These are phyloP conservation scores for Daldinia caldariorum DNA, from an alignment of 495 filamentous ascomycete genomes.

Conservation along the genomic window DNA sequence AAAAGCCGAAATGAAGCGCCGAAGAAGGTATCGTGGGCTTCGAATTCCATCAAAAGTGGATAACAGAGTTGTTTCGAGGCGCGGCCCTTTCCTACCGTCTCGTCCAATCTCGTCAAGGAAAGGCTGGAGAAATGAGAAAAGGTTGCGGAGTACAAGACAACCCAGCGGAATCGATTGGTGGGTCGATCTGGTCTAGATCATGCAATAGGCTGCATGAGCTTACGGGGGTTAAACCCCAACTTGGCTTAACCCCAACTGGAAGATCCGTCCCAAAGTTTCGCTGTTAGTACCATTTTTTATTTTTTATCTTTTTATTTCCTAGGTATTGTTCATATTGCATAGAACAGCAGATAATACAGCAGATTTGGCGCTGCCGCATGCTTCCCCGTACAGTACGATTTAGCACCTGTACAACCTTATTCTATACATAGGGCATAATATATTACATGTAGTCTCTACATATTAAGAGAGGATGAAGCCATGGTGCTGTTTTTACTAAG, in stretches of 20 bases:
- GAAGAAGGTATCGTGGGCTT: slow-evolving; percentile 4
- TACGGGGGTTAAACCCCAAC: slow-evolving; percentile 40
- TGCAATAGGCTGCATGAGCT: slow-evolving; percentile 35
- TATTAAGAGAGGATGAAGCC: not conserved
- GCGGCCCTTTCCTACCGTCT: not conserved
- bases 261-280: slow-evolving; percentile 32
- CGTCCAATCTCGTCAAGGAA: not conserved
- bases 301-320: not conserved
- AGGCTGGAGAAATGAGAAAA: slow-evolving; percentile 3
- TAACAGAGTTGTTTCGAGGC: not conserved
- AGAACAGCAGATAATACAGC: not conserved
- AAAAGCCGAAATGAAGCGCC: not conserved
- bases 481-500: not conserved
- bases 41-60: not conserved
- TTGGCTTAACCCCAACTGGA: slow-evolving; percentile 37
- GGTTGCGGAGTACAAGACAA: slow-evolving; percentile 4
- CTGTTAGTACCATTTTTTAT: slow-evolving; percentile 9
- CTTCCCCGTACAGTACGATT: slow-evolving; percentile 10
- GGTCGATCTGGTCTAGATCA: slow-evolving; percentile 39
- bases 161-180: slow-evolving; percentile 25
- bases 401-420: slow-evolving; percentile 6
- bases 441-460: not conserved
- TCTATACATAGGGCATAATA: slow-evolving; percentile 1
- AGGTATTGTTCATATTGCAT: not conserved
- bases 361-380: slow-evolving; percentile 13